phyloP scores from a whole-genome alignment of 2,329 filamentous ascomycete genomes.

The Fusarium acutatum region DNA sequence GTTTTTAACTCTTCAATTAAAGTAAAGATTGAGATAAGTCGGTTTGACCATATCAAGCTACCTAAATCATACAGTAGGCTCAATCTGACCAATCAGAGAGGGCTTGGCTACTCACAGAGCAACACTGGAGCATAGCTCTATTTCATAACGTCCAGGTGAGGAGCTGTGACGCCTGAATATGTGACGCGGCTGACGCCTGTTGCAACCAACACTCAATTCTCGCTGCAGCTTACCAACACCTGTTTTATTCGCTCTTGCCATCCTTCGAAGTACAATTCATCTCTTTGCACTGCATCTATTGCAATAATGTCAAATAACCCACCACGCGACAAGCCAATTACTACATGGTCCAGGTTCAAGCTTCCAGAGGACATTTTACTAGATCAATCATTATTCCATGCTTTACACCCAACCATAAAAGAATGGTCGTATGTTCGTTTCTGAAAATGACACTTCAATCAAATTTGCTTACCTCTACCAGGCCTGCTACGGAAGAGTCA shows the following conservation, averaged over 20 bases:
- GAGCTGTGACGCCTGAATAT: too few relatives aligned
- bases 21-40: too few relatives aligned
- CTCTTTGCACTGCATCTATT: too few relatives aligned
- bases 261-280: background rate
- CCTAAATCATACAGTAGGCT: too few relatives aligned
- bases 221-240: background rate
- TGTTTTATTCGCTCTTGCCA: background rate
- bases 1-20: too few relatives aligned
- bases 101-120: too few relatives aligned
- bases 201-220: background rate
- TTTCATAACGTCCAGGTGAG: too few relatives aligned
- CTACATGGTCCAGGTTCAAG: background rate
- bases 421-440: background rate
- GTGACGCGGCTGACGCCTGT: too few relatives aligned
- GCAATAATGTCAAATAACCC: rapidly evolving
- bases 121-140: too few relatives aligned
- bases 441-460: rapidly evolving
- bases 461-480: rapidly evolving
- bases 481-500: background rate
- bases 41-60: too few relatives aligned
- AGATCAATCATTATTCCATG: background rate
- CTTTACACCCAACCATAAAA: rapidly evolving
- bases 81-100: too few relatives aligned
- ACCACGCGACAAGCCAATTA: background rate
- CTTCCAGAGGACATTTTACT: background rate